These are phyloP conservation scores for Thalassiosira livingstoniorum DNA, from an alignment of 352 stramenopile species.

Conservation along the genomic window DNA sequence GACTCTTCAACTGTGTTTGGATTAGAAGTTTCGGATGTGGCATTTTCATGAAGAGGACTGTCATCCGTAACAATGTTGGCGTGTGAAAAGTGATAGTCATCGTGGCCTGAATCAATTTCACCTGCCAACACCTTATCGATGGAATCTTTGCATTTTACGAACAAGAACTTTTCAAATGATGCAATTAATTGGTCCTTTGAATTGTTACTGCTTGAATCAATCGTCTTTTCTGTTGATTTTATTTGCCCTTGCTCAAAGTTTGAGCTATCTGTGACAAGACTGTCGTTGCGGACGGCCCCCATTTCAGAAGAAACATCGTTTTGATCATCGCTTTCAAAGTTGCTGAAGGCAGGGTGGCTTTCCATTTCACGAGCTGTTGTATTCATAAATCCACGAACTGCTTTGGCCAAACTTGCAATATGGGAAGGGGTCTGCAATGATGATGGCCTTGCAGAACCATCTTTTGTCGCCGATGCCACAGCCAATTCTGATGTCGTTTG, in stretches of 20 bases:
- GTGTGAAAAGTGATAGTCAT: conserved; percentile 8
- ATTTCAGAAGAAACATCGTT: background rate
- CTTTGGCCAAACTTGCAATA: conserved; percentile 41
- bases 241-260: too few relatives aligned
- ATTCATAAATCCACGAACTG: conserved; percentile 50
- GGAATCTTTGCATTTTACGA: conserved; percentile 38
- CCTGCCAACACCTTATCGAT: conserved; percentile 47
- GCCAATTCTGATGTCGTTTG: background rate
- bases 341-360: conserved; percentile 38
- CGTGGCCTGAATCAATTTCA: conserved; percentile 14
- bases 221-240: too few relatives aligned
- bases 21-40: background rate
- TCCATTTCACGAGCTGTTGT: conserved; percentile 48
- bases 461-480: background rate
- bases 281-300: background rate
- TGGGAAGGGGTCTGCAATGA: conserved; percentile 10
- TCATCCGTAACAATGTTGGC: background rate
- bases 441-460: background rate
- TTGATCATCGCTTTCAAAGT: background rate
- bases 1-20: conserved; percentile 25
- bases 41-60: background rate
- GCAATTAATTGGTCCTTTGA: conserved; percentile 37
- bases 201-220: too few relatives aligned
- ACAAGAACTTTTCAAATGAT: conserved; percentile 54
- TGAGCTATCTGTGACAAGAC: too few relatives aligned